Evolutionary conservation across 352 stramenopile genomes (phyloP).

Genomic region (Globisporangium camurandrum): DNA sequence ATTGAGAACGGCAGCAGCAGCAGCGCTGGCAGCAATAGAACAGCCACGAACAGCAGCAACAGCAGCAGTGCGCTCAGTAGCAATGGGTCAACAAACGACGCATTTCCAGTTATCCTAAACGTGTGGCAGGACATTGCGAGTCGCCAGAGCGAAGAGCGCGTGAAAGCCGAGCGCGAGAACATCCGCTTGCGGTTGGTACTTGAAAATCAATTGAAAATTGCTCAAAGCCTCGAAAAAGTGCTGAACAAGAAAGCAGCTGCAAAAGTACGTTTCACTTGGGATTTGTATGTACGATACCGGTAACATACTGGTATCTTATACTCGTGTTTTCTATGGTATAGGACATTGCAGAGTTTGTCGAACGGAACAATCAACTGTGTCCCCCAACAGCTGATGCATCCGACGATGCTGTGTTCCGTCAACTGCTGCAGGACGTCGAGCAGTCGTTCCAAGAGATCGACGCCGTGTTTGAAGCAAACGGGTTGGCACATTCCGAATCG

Average conservation of each 20-base stretch:
- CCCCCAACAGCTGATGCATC: background rate
- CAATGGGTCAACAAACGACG: background rate
- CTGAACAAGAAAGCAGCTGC: constrained; percentile 23
- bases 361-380: background rate
- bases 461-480: constrained; percentile 1
- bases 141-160: constrained; percentile 16
- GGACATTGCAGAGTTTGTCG: background rate
- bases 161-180: constrained; percentile 50
- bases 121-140: constrained; percentile 15
- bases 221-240: constrained; percentile 36
- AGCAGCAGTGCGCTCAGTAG: background rate
- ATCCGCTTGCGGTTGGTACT: constrained; percentile 40
- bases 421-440: background rate
- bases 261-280: constrained; percentile 15
- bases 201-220: constrained; percentile 58
- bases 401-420: background rate
- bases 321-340: no score
- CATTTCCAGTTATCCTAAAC: constrained; percentile 11
- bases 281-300: background rate
- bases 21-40: background rate
- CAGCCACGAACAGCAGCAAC: background rate
- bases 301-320: no score
- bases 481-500: background rate
- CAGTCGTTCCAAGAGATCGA: constrained; percentile 1
- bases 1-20: background rate